phyloP scores from a whole-genome alignment of 257 asterid genomes.

The Nicotiana knightiana region DNA sequence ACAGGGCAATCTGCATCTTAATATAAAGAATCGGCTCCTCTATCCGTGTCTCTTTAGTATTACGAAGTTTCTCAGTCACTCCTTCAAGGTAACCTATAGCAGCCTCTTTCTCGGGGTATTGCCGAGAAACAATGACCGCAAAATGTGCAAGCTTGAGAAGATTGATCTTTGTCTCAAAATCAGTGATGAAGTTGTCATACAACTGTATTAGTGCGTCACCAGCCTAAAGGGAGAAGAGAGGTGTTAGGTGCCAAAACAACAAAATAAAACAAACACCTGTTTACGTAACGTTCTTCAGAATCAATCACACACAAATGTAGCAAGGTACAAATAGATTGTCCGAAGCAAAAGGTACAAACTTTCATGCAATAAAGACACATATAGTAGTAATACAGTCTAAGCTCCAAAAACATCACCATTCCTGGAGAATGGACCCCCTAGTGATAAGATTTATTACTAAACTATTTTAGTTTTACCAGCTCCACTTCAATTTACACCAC shows the following conservation, averaged over 20 bases:
- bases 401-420: neutral
- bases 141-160: slow-evolving; percentile 97
- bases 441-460: neutral
- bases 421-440: neutral
- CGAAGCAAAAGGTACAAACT: neutral
- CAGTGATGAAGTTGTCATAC: slow-evolving; percentile 83
- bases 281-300: neutral
- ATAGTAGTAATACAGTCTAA: neutral
- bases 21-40: slow-evolving; percentile 87
- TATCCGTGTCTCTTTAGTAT: slow-evolving; percentile 68
- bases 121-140: slow-evolving; percentile 84
- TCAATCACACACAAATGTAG: neutral
- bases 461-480: neutral
- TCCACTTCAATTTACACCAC: too few species aligned
- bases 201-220: slow-evolving; percentile 91
- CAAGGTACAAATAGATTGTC: neutral
- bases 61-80: slow-evolving; percentile 79
- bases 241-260: neutral
- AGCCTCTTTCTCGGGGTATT: slow-evolving; percentile 73
- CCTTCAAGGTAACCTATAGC: slow-evolving; percentile 81
- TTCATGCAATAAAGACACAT: neutral
- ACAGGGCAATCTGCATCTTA: slow-evolving; percentile 84
- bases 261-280: neutral
- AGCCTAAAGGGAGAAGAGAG: slow-evolving; percentile 36
- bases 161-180: slow-evolving; percentile 95